Evolutionary conservation across 352 stramenopile species (phyloP), one percentile per base, ranked within the genome.

Genomic region (Phytophthora cactorum): DNA sequence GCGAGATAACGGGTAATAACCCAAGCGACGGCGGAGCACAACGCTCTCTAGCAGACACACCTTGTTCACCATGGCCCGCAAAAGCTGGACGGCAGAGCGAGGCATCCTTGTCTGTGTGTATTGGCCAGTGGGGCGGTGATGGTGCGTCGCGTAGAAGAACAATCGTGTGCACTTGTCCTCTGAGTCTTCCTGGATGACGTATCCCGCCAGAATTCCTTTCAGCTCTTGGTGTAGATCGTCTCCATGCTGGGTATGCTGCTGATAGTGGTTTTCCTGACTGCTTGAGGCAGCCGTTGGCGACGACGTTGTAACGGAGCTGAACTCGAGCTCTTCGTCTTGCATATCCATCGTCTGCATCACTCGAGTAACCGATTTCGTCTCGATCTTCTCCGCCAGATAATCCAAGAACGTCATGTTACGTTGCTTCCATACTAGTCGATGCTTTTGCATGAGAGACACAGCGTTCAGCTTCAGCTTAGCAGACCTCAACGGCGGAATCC

Each of bases 301-400:
- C 17, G 56, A 60, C 59, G 68, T 56, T 22, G 60, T 62, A 2
- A 66, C 64, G 17, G 70, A 70, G 10, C 51, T 67, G 22, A 66
- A 69, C 12, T 82, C 70, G 6, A 80, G 29, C 9, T 81, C 64
- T 60, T 81, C 62, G 5, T 74, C 61, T 22, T 68, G 27, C 44
- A 72, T 59, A 65, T 85, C 76, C 52, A 89, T 66, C 15, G 81
- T 88, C 65, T 86, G 77, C 43, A 91, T 78, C 53, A 91, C 83
- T 25, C 83, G 77, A 9, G 82, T 88, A 50, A 89, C 75, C 17
- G 75, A 74, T 63, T 88, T 87, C 32, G 71, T 60, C 45, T 84
- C 74, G 27, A 83, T 68, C 11, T 81, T 74, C 63, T 90, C 81
- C 25, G 86, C 79, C 5, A 88, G 22, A 49, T 79, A 89, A 53